Percentiles rank a stretch among this genome's conserved stretches.
Conservation (phyloP, 2,329 filamentous ascomycete genomes). For the Pyricularia sp. region DNA sequence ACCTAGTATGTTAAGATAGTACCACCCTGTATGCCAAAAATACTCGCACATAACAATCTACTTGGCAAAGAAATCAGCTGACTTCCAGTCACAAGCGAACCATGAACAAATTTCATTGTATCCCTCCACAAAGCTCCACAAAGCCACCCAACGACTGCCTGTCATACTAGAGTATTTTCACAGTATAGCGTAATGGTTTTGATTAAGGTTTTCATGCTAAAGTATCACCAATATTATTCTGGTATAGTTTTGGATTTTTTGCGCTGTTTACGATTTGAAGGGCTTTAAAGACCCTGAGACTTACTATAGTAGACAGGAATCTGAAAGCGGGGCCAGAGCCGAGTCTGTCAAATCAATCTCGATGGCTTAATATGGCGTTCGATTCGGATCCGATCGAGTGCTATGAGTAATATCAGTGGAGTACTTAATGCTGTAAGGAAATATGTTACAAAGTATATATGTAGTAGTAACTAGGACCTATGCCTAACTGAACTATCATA, state of each 20-base stretch:
- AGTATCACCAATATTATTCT: not conserved
- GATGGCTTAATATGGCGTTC: not conserved
- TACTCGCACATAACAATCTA: too few species aligned
- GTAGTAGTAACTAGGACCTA: not conserved
- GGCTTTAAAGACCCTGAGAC: not conserved
- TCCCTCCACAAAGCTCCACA: not conserved
- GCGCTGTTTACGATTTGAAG: not conserved
- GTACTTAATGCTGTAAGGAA: not conserved
- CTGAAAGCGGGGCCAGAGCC: not conserved
- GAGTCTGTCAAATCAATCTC: not conserved
- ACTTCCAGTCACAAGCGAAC: not conserved
- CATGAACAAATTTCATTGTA: not conserved
- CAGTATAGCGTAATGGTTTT: not conserved
- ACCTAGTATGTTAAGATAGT: too few species aligned
- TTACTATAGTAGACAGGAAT: not conserved
- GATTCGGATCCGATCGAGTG: not conserved
- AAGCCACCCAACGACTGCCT: not conserved
- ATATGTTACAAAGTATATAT: not conserved
- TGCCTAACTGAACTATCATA: not conserved
- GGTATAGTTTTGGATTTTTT: not conserved
- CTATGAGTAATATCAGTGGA: not conserved
- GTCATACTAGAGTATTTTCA: not conserved
- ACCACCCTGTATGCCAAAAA: too few species aligned
- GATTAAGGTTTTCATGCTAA: not conserved
- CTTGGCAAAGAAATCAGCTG: not conserved